Conservation (phyloP, 139 green algal species). For the Desmodesmus armatus region DNA sequence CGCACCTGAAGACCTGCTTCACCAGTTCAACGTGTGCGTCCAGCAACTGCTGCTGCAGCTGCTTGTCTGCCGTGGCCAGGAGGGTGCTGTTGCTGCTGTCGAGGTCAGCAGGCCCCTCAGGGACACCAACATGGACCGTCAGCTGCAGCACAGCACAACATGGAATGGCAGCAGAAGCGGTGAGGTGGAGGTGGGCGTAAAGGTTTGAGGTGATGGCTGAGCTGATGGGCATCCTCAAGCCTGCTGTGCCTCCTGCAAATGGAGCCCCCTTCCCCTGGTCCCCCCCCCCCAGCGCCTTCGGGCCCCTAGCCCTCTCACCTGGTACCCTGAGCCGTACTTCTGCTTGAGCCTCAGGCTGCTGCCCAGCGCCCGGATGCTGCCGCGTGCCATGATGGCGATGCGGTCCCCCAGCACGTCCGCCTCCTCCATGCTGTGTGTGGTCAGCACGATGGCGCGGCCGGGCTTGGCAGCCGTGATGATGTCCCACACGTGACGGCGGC, state of each 20-base stretch:
- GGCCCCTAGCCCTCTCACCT: constrained; percentile 50
- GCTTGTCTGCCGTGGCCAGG: constrained; percentile 4
- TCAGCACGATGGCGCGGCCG: constrained; percentile 89
- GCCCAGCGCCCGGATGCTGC: constrained; percentile 86
- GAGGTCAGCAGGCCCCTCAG: no score
- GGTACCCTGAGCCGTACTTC: constrained; percentile 89
- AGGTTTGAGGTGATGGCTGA: no score
- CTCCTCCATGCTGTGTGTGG: constrained; percentile 98
- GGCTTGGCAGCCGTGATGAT: constrained; percentile 86
- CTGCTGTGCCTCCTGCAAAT: no score
- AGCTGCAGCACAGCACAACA: constrained; percentile 37
- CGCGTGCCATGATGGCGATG: constrained; percentile 95
- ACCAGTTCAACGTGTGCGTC: constrained; percentile 49
- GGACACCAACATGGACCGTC: constrained; percentile 9
- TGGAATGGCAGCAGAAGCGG: neutral
- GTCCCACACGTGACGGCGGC: constrained; percentile 93
- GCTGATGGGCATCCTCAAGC: no score
- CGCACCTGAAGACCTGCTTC: constrained; percentile 58
- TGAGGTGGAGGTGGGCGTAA: no score
- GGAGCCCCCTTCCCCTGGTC: neutral
- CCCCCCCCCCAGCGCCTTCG: neutral
- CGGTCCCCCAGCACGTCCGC: constrained; percentile 94
- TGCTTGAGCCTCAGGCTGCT: constrained; percentile 90
- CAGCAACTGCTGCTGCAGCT: neutral
- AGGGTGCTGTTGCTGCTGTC: neutral